Conservation (phyloP, 2,329 filamentous ascomycete species). For the Cryphonectria parasitica region DNA sequence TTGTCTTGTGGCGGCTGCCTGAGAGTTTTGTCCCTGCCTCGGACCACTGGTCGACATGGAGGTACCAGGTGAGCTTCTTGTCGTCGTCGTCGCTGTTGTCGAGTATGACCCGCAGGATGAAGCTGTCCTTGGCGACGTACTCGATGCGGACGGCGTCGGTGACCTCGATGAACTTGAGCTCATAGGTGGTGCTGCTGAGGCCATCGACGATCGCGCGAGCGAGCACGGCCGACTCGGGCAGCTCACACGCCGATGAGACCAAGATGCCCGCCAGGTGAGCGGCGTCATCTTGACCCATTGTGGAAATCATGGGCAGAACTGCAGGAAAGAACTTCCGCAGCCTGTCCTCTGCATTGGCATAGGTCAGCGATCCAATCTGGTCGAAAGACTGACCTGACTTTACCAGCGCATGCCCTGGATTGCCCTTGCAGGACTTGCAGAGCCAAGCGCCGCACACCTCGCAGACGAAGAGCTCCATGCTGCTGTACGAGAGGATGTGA, state of each 20-base stretch:
- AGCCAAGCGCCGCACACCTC: slow-evolving; percentile 41
- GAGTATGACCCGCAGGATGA: slow-evolving; percentile 22
- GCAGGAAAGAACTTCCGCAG: slow-evolving; percentile 23
- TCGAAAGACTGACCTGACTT: slow-evolving; percentile 13
- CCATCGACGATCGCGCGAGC: slow-evolving; percentile 18
- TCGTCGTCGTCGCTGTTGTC: slow-evolving; percentile 4
- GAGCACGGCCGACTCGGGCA: not conserved
- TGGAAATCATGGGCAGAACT: slow-evolving; percentile 20
- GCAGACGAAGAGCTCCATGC: slow-evolving; percentile 34
- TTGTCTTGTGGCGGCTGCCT: not conserved
- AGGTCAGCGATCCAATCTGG: slow-evolving; percentile 13
- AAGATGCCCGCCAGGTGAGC: not conserved
- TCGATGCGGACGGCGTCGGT: slow-evolving; percentile 26
- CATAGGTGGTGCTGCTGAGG: slow-evolving; percentile 22
- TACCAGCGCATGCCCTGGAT: slow-evolving; percentile 41
- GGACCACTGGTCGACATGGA: slow-evolving; percentile 24
- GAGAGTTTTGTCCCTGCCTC: not conserved
- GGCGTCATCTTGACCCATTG: not conserved
- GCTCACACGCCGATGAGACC: not conserved
- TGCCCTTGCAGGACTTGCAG: slow-evolving; percentile 45
- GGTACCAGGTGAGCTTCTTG: slow-evolving; percentile 21
- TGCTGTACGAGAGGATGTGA: slow-evolving; percentile 32
- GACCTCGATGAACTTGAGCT: slow-evolving; percentile 23
- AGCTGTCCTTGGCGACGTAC: slow-evolving; percentile 22
- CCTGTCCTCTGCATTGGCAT: slow-evolving; percentile 15